Evolutionary conservation across 768 basidiomycete genomes (phyloP).

Genomic region (Tylopilus sp.): DNA sequence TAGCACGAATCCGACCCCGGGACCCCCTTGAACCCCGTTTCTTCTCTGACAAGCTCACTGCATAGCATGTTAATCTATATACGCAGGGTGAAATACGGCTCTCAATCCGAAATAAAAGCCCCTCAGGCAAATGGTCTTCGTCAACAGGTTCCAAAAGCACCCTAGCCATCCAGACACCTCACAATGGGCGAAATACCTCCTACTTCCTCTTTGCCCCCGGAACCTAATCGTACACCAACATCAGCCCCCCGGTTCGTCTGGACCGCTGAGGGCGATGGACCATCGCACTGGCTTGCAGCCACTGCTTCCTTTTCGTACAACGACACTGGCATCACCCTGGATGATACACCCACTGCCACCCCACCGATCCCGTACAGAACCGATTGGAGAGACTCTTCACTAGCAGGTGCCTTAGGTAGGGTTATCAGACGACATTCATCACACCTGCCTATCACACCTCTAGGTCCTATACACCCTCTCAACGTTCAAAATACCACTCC

Average conservation of each 20-base stretch:
- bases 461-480: neutral
- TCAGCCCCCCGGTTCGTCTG: neutral
- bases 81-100: neutral
- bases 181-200: neutral
- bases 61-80: neutral
- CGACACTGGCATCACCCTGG: neutral
- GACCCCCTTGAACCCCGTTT: slow-evolving; percentile 1
- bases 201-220: neutral
- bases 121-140: neutral
- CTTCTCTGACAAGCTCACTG: neutral
- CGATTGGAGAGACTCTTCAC: slow-evolving; percentile 1
- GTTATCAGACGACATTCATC: neutral
- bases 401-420: neutral
- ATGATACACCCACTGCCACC: neutral
- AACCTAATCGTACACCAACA: neutral
- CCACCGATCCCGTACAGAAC: neutral
- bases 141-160: neutral
- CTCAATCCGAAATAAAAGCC: neutral
- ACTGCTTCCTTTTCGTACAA: neutral
- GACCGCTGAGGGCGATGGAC: neutral
- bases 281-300: neutral
- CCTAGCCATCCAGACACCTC: neutral
- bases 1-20: neutral
- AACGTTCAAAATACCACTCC: neutral
- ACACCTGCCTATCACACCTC: neutral